Conservation (phyloP, 75 land plant species). For the Selaginella moellendorffii region DNA sequence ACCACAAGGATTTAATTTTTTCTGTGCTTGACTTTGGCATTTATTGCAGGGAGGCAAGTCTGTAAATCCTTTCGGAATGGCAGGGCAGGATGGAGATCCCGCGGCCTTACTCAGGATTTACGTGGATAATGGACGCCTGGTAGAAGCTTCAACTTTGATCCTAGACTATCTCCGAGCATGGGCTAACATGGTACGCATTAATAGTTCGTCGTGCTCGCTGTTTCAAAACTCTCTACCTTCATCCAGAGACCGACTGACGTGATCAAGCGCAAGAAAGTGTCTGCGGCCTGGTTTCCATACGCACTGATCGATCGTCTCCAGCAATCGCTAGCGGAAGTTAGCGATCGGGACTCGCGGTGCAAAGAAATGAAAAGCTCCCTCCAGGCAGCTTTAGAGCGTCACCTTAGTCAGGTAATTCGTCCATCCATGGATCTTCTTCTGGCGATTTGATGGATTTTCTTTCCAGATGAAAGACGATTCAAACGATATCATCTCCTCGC, state of each 20-base stretch:
- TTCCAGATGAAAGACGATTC: too few species aligned
- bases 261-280: constrained; percentile 63
- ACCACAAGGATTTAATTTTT: too few species aligned
- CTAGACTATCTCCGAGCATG: constrained; percentile 65
- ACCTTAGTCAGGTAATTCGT: neutral
- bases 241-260: constrained; percentile 67
- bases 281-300: constrained; percentile 89
- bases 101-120: constrained; percentile 69
- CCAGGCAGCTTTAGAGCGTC: neutral
- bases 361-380: neutral
- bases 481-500: too few species aligned
- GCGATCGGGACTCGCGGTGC: neutral
- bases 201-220: neutral
- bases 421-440: neutral
- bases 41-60: constrained; percentile 41
- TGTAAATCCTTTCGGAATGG: constrained; percentile 50
- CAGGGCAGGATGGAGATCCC: constrained; percentile 57
- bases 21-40: too few species aligned
- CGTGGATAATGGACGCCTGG: constrained; percentile 68
- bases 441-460: too few species aligned
- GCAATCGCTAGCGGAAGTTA: neutral
- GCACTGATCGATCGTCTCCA: constrained; percentile 48
- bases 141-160: constrained; percentile 72
- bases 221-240: neutral
- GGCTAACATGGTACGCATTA: constrained; percentile 38